Base-by-base conservation (phyloP, 805 yeast genomes). In the Candida ascalaphidarum region DNA sequence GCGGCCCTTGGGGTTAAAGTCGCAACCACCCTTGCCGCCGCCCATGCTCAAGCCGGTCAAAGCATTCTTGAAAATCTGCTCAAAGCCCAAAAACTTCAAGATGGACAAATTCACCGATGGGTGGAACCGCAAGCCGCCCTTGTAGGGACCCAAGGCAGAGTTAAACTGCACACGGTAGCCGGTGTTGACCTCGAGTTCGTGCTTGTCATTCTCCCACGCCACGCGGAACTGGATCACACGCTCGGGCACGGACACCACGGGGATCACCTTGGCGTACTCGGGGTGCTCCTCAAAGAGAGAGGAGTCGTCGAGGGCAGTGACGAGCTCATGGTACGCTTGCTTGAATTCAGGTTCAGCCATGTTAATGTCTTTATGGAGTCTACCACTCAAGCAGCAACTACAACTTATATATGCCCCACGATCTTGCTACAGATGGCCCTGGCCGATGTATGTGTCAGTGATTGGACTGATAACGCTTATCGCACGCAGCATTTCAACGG, bases 1-100 rank as follows among this genome's bases (percentile, higher is more conserved):
- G 65, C 79, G 81, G 55, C 89, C 95, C 76, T 89, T 89, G 51
- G 96, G 95, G 68, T 88, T 86, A 66, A 89, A 92, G 67, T 89
- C 96, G 36, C 95, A 72, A 61, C 98, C 98, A 75, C 98, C 98
- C 63, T 89, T 89, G 67, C 95, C 98, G 71, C 98, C 98, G 60
- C 98, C 98, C 81, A 89, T 88, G 75, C 79, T 74, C 49, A 88
- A 74, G 52, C 97, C 97, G 48, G 98, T 89, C 52, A 89, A 72
- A 29, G 98, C 97, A 57, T 89, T 89, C 76, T 89, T 89, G 77
- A 89, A 92, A 61, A 86, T 86, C 69, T 89, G 98, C 71, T 89
- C 98, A 62, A 84, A 89, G 51, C 97, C 98, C 54, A 89, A 73
- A 67, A 89, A 89, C 71, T 89, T 89, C 58, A 89, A 75, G 61